Evolutionary conservation across 176 grass and related monocot species (phyloP), one percentile per base, ranked within the genome.

Genomic region (Oryza glaberrima): DNA sequence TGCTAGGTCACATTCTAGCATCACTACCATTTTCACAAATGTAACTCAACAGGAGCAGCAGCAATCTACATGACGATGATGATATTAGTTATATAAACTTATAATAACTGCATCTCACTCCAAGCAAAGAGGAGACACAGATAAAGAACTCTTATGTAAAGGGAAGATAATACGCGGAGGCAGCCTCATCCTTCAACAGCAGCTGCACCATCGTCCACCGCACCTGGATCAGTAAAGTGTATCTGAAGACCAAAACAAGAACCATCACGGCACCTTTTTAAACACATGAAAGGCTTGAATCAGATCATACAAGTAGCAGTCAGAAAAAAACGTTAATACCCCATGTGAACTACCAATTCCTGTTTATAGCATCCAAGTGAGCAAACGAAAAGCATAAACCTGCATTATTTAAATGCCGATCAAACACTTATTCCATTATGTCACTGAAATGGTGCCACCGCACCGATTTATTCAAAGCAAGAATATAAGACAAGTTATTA

Each of bases 191-290:
- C 25, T 70, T 28, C 52, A 20, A 44, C 70, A 84, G 20, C 52
- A 75, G 52, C 85, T 30, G 76, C 43, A 46, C 77, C 61, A 58
- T 43, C 88, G 44, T 28, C 77, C 61, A 58, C 43, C 88, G 54
- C 40, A 80, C 78, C 66, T 85, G 83, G 54, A 71, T 72, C 23
- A 65, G 54, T 78, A 82, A 14, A 86, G 44, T 77, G 46, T 73
- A 90, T 77, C 88, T 90, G 78, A 78, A 90, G 68, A 83, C 26
- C 83, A 90, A 74, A 90, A 83, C 84, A 79, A 86, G 74, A 90
- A 28, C 38, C 47, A 86, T 86, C 88, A 86, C 63, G 14, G 73
- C 68, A 68, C 69, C 78, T 82, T 82, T 68, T 73, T 77, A 49
- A 77, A 86, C 44, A 44, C 19, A 82, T 25, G 63, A 76, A 48